Base-by-base conservation (phyloP, 202 grass and related monocot genomes). In the Carex arenaria region DNA sequence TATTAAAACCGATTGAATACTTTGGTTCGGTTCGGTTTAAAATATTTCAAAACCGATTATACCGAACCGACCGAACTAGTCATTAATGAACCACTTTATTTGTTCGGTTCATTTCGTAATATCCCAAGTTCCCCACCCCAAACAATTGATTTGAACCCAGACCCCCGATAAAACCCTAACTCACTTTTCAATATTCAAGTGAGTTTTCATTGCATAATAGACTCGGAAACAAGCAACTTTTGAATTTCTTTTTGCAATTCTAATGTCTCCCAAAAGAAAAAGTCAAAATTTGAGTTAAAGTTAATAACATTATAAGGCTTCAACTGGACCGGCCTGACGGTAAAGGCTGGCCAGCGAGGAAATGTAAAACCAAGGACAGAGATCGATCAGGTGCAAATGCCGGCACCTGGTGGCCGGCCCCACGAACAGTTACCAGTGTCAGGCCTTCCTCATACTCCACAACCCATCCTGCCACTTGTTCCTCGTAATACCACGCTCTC, bases 351-450 rank as follows among this genome's bases (percentile, higher is more conserved):
- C 91, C 91, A 3, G 38, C 23, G 14, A 98, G 89, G 84, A 98
- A 98, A 73, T 95, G 95, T 78, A 88, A 74, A 82, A 95, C 68
- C 83, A 98, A 63, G 60, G 84, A 87, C 45, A 98, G 87, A 1
- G 92, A 88, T 17, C 82, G 85, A 38, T 26, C 84, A 0, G 95
- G 95, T 55, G 87, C 87, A 75, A 98, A 98, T 63, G 90, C 89
- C 18, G 95, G 95, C 65, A 98, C 95, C 82, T 98, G 95, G 89
- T 95, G 95, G 0, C 95, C 95, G 0, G 95, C 95, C 11, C 95
- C 95, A 70, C 95, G 90, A 81, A 98, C 89, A 38, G 95, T 98
- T 0, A 90, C 92, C 31, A 98, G 80, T 63, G 87, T 91, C 10
- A 98, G 76, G 26, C 95, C 95, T 70, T 93, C 86, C 77, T 95